phyloP scores from a whole-genome alignment of 208 protist species.

The Leptomonas pyrrhocoris region DNA sequence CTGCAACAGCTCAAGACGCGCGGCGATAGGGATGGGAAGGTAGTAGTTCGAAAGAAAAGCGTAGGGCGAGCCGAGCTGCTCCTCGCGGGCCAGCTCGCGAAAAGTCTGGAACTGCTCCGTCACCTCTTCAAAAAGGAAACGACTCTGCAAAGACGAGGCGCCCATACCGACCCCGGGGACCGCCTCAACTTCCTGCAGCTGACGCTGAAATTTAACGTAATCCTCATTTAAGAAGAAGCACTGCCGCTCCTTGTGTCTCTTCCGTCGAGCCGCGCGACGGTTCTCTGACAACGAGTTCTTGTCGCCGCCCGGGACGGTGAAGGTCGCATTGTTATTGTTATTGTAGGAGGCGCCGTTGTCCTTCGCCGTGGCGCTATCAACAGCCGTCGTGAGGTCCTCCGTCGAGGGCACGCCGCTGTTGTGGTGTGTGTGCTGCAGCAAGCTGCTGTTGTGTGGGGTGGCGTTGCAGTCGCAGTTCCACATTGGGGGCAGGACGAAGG shows the following conservation, averaged over 20 bases:
- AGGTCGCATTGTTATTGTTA: not conserved
- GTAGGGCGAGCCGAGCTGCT: conserved; percentile 73
- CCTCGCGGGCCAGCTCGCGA: conserved; percentile 55
- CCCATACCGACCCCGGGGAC: conserved; percentile 26
- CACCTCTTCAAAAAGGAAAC: conserved; percentile 67
- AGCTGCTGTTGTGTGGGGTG: not conserved
- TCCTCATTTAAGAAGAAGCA: conserved; percentile 51
- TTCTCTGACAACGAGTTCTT: conserved; percentile 16
- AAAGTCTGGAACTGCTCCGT: conserved; percentile 82
- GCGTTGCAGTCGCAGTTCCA: conserved; percentile 11
- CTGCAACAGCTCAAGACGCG: conserved; percentile 69
- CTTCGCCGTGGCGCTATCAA: not conserved
- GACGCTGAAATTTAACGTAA: conserved; percentile 53
- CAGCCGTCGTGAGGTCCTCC: conserved; percentile 1
- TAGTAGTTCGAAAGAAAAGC: conserved; percentile 82
- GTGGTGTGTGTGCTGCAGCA: conserved; percentile 10
- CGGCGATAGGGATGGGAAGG: conserved; percentile 59
- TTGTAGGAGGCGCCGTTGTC: not conserved
- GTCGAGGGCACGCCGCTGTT: conserved; percentile 11
- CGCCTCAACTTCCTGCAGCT: conserved; percentile 44
- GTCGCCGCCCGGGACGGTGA: not conserved
- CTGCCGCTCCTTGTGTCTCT: conserved; percentile 11
- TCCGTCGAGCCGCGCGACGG: not conserved
- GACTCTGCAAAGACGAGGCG: conserved; percentile 41
- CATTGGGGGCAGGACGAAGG: conserved; percentile 20